phyloP scores from a whole-genome alignment of 1,284 basidiomycete species.

The Fomitopsis pinicola region DNA sequence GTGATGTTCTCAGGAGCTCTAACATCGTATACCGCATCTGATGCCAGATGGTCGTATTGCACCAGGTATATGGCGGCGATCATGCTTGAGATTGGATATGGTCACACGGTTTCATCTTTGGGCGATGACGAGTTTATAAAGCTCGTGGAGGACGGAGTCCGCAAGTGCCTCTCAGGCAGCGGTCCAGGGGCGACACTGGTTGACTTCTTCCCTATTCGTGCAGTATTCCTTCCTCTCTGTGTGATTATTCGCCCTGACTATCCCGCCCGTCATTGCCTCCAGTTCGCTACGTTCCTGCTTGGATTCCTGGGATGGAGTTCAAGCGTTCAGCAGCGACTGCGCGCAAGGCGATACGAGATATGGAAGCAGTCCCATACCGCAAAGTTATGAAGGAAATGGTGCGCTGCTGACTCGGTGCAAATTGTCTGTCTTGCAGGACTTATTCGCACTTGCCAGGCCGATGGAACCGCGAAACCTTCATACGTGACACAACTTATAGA shows the following conservation, averaged over 20 bases:
- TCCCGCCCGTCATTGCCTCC: not conserved
- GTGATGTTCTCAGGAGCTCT: constrained; percentile 6
- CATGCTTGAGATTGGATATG: constrained; percentile 23
- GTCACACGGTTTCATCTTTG: constrained; percentile 16
- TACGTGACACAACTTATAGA: constrained; percentile 20
- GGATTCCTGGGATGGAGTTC: constrained; percentile 1
- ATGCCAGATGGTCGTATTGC: not conserved
- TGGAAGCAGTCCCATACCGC: constrained; percentile 21
- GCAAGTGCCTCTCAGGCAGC: constrained; percentile 15
- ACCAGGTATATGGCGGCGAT: constrained; percentile 18
- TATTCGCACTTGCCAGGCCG: constrained; percentile 5
- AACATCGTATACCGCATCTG: not conserved
- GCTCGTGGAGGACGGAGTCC: constrained; percentile 18
- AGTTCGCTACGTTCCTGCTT: not conserved
- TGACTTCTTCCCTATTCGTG: constrained; percentile 23
- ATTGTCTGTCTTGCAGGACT: not conserved
- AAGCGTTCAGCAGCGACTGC: not conserved
- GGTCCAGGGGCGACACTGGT: constrained; percentile 23
- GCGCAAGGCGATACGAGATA: not conserved
- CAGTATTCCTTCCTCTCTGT: not conserved
- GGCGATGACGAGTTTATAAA: constrained; percentile 16
- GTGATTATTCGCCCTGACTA: not conserved
- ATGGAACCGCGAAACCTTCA: constrained; percentile 19
- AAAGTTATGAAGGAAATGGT: constrained; percentile 24
- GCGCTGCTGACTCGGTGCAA: not conserved